Base-by-base conservation (phyloP, 352 stramenopile species). In the Pythium diclinum region DNA sequence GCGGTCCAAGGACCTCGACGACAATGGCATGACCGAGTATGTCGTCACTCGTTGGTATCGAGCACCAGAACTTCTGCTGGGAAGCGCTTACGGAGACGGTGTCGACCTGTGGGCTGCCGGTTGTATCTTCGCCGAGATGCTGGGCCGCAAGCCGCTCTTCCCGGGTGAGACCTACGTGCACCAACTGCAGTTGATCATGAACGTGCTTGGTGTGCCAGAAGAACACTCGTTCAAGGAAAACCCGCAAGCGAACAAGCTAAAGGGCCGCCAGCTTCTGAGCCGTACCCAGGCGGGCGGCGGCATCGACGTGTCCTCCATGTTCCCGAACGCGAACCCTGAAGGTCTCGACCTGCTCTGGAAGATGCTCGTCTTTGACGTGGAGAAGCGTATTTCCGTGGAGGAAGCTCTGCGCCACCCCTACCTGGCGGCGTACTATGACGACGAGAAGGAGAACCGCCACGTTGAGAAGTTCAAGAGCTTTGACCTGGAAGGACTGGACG, bases 331-430 rank as follows among this genome's bases (percentile, higher is more conserved):
- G 1, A 95, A 95, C 67, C 87, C 87, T 0, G 87, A 95, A 56
- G 87, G 74, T 10, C 67, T 94, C 19, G 87, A 95, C 48, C 36
- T 95, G 64, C 63, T 95, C 3, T 95, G 87, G 85, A 94, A 95
- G 65, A 91, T 95, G 78, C 72, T 95, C 23, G 79, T 94, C 23
- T 95, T 95, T 65, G 95, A 99, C 75, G 97, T 98, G 38, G 86
- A 92, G 47, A 94, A 97, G 74, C 91, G 97, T 48, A 98, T 98
- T 55, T 97, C 91, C 21, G 97, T 99, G 16, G 81, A 98, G 58
- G 87, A 98, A 62, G 96, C 97, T 52, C 74, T 99, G 36, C 83
- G 86, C 19, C 97, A 99, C 77, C 94, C 97, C 19, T 99, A 99
- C 76, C 85, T 99, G 51, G 78, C 88, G 0, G 83, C 81, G 51